These are phyloP conservation scores for Phoma sp. DNA, from an alignment of 2,329 filamentous ascomycete species.

Conservation along the genomic window DNA sequence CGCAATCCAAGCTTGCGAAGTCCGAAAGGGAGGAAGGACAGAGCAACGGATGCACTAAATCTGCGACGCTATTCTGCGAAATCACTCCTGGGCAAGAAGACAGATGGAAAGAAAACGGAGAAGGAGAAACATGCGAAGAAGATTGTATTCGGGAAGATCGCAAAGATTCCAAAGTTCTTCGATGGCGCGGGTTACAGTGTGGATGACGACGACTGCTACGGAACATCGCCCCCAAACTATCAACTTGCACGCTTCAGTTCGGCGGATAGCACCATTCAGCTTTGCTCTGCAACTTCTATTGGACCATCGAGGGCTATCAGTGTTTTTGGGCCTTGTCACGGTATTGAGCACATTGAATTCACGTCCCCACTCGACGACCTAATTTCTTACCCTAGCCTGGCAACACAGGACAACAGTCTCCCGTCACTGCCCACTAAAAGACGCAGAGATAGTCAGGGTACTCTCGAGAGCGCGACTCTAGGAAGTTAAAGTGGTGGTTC, in stretches of 20 bases:
- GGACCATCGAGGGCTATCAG: not conserved
- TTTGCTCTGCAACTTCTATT: not conserved
- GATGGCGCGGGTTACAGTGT: slow-evolving; percentile 1
- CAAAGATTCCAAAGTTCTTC: not conserved
- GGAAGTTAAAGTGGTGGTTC: not conserved
- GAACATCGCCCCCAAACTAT: too few species aligned
- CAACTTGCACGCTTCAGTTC: not conserved
- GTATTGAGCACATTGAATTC: slow-evolving; percentile 7
- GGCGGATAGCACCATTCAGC: not conserved
- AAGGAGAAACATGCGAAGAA: not conserved
- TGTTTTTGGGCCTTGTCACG: not conserved
- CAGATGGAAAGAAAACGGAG: not conserved
- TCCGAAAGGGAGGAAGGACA: not conserved
- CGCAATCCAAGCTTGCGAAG: not conserved
- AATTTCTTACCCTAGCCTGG: not conserved
- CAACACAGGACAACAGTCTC: not conserved
- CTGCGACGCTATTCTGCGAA: not conserved
- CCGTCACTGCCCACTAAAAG: not conserved
- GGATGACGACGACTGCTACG: not conserved
- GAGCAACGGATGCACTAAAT: not conserved
- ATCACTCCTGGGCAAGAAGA: not conserved
- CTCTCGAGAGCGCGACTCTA: not conserved
- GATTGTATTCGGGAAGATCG: not conserved
- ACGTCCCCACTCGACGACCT: not conserved
- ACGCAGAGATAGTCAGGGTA: not conserved